A percentile compares a stretch with the other conserved stretches of the same genome.
Conservation (phyloP, 306 rosid genomes). For the Carpinus fangiana region DNA sequence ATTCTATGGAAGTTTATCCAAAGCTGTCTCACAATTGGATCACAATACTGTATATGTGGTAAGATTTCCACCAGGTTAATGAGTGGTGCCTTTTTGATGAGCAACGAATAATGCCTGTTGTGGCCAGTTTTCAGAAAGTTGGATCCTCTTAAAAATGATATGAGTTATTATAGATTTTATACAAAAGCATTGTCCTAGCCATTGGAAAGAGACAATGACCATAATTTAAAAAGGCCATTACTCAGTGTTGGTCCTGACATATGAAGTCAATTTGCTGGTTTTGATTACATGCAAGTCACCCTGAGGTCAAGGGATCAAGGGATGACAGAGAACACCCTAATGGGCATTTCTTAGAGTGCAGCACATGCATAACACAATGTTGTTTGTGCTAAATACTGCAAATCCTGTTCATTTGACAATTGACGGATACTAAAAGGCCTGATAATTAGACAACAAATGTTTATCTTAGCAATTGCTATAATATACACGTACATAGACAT, state of each 20-base stretch:
- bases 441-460: background rate
- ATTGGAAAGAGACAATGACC: too few species aligned
- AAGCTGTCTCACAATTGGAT: too few species aligned
- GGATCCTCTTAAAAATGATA: too few species aligned
- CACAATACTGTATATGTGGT: background rate
- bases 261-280: background rate
- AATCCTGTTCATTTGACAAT: background rate
- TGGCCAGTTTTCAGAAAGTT: too few species aligned
- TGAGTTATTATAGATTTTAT: too few species aligned
- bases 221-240: too few species aligned
- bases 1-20: background rate
- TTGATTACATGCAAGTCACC: background rate
- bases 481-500: background rate
- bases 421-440: background rate
- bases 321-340: background rate
- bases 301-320: background rate
- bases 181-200: too few species aligned
- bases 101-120: too few species aligned
- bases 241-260: background rate
- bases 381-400: background rate
- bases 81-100: background rate
- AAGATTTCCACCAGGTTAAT: background rate
- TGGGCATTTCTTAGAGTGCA: background rate
- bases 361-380: background rate
- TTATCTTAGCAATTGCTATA: background rate